phyloP scores from a whole-genome alignment of 225 moss, liverwort and hornwort species.

The Lunularia cruciata region DNA sequence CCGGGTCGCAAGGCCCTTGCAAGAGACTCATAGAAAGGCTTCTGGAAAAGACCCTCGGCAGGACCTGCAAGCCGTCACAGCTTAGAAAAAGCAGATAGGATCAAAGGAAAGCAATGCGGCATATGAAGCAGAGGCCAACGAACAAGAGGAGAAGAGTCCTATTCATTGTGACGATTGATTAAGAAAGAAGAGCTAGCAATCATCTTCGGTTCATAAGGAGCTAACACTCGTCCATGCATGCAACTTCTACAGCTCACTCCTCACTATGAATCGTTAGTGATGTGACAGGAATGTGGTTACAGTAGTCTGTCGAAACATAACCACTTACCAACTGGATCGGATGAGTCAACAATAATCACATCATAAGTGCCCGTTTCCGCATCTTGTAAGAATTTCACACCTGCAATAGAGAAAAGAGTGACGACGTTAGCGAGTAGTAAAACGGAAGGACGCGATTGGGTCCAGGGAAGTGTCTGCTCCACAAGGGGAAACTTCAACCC shows the following conservation, averaged over 20 bases:
- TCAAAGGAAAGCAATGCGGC: background rate
- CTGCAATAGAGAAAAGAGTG: constrained; percentile 39
- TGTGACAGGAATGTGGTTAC: too few species aligned
- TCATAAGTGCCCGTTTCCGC: constrained; percentile 78
- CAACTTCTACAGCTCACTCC: too few species aligned
- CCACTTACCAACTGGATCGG: constrained; percentile 88
- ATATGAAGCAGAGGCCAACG: background rate
- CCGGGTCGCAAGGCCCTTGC: constrained; percentile 89
- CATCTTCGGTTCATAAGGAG: too few species aligned
- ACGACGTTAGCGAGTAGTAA: background rate
- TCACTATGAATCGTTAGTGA: too few species aligned
- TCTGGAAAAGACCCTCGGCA: constrained; percentile 95
- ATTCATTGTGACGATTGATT: background rate
- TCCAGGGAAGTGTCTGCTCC: background rate
- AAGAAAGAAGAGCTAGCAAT: too few species aligned
- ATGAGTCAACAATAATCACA: constrained; percentile 95
- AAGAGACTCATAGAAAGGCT: constrained; percentile 88
- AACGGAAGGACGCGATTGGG: background rate
- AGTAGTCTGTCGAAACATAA: background rate
- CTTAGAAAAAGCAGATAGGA: too few species aligned
- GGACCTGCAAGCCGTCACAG: constrained; percentile 59
- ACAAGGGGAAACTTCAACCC: background rate
- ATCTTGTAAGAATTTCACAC: constrained; percentile 82
- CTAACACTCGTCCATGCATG: too few species aligned
- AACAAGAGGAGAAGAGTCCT: background rate